Conservation (phyloP, 164 flowering plant species). For the Piper betle region DNA sequence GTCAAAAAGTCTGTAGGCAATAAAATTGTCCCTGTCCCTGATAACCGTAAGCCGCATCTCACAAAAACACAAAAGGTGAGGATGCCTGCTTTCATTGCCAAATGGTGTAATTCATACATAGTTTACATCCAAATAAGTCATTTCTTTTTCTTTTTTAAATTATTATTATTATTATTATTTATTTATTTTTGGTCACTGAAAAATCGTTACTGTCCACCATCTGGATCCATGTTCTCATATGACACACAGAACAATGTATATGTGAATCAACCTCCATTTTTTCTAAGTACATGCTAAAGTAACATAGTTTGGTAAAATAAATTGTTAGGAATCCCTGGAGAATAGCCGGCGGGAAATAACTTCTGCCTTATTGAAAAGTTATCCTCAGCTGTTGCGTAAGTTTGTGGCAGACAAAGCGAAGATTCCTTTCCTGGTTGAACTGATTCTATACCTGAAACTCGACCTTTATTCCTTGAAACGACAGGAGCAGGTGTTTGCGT, state of each 20-base stretch:
- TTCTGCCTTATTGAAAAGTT: conserved; percentile 75
- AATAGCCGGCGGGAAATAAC: conserved; percentile 63
- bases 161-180: no score
- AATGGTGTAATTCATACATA: no score
- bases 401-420: conserved; percentile 83
- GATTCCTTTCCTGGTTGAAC: conserved; percentile 56
- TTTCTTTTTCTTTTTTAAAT: no score
- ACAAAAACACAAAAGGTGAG: conserved; percentile 81
- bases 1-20: conserved; percentile 87
- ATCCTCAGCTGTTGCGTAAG: conserved; percentile 70
- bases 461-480: conserved; percentile 89
- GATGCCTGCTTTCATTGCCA: not conserved
- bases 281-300: not conserved
- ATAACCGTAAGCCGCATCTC: conserved; percentile 62
- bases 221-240: no score
- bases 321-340: conserved; percentile 62
- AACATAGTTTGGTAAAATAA: not conserved
- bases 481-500: conserved; percentile 70
- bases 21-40: conserved; percentile 86
- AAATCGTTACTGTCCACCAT: no score
- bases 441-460: conserved; percentile 60
- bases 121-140: no score
- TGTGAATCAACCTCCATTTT: no score
- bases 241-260: no score
- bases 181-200: no score